Base-by-base conservation (phyloP, 805 yeast genomes). In the Starmerella bombicola region DNA sequence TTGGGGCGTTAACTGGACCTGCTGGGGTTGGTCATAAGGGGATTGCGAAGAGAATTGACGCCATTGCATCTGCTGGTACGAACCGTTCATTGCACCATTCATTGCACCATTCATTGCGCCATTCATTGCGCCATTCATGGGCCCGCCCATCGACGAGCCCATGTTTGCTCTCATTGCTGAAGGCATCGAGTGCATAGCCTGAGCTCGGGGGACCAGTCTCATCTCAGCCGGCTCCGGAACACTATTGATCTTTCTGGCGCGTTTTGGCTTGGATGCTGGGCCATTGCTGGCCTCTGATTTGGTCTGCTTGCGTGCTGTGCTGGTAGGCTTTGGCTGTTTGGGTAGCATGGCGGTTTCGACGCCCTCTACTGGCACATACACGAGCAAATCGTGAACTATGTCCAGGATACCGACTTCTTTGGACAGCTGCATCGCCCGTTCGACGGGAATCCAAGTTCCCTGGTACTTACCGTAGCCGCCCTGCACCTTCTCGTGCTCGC, bases 381-480 rank as follows among this genome's bases (percentile, higher is more conserved):
- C 77, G 46, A 86, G 76, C 18, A 85, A 63, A 0, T 86, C 81
- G 29, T 64, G 60, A 33, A 88, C 65, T 13, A 70, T 65, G 3
- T 71, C 79, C 45, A 67, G 64, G 4, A 81, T 93, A 1, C 70
- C 76, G 50, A 74, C 75, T 51, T 74, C 75, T 37, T 66, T 64
- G 1, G 88, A 83, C 41, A 83, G 70, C 47, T 70, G 73, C 20
- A 66, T 61, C 1, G 95, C 96, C 37, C 81, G 73, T 5, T 69
- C 74, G 47, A 82, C 61, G 0, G 96, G 96, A 7, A 86, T 86
- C 95, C 95, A 86, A 2, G 96, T 86, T 15, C 95, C 96, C 60
- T 88, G 97, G 60, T 85, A 88, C 56, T 86, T 78, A 40, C 97
- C 97, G 58, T 85, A 86, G 2, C 97, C 97, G 47, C 97, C 97